phyloP scores from a whole-genome alignment of 192 early-diverging fungal genomes.

The Geranomyces michiganensis region DNA sequence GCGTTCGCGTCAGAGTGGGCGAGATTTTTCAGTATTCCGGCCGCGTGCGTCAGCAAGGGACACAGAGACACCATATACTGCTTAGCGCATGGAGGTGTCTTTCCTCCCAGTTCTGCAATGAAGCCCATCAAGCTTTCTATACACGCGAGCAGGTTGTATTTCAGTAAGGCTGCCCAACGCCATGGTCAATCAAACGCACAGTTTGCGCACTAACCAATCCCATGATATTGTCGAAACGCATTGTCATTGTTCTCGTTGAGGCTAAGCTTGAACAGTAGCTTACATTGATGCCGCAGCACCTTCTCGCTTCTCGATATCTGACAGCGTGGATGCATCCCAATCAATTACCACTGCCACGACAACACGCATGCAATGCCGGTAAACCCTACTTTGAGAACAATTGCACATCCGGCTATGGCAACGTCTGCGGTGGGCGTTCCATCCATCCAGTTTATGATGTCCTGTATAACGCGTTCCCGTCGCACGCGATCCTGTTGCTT shows the following conservation, averaged over 20 bases:
- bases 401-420: slow-evolving; percentile 40
- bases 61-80: slow-evolving; percentile 2
- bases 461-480: slow-evolving; percentile 26
- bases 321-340: too few relatives aligned
- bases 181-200: too few relatives aligned
- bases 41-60: slow-evolving; percentile 21
- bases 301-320: slow-evolving; percentile 39
- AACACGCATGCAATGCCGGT: neutral
- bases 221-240: slow-evolving; percentile 23
- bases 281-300: slow-evolving; percentile 39
- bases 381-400: slow-evolving; percentile 33
- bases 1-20: slow-evolving; percentile 3
- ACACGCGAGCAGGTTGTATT: neutral
- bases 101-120: neutral
- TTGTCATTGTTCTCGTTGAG: slow-evolving; percentile 43
- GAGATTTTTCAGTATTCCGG: slow-evolving; percentile 31
- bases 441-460: slow-evolving; percentile 47
- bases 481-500: slow-evolving; percentile 5
- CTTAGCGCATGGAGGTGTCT: neutral
- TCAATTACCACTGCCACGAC: neutral
- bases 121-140: slow-evolving; percentile 1
- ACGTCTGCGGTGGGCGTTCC: slow-evolving; percentile 22
- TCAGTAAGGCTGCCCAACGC: too few relatives aligned
- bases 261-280: slow-evolving; percentile 48
- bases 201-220: slow-evolving; percentile 11